A percentile compares a stretch with the other conserved stretches of the same genome.
Conservation (phyloP, 805 yeast species). For the Wilhelminamyces savonicus region DNA sequence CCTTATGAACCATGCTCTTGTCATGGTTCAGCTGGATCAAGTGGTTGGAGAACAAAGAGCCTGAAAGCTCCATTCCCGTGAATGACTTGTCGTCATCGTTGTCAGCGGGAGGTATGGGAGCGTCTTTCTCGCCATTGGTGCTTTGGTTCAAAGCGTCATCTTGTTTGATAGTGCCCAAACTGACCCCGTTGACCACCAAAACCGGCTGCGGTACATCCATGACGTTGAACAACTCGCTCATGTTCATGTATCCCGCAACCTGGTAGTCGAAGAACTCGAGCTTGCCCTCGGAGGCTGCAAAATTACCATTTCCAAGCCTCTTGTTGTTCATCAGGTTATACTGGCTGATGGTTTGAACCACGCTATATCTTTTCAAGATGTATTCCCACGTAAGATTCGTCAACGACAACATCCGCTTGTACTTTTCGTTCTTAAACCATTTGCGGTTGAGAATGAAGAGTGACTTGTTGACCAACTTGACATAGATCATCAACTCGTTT, state of each 20-base stretch:
- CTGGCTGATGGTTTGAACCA: slow-evolving; percentile 21
- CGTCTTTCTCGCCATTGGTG: background rate
- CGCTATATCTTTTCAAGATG: slow-evolving; percentile 29
- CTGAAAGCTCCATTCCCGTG: no score
- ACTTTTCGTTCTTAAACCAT: slow-evolving; percentile 42
- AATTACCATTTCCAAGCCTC: slow-evolving; percentile 1
- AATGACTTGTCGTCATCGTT: slow-evolving; percentile 1
- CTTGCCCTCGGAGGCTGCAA: slow-evolving; percentile 3
- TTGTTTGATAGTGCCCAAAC: slow-evolving; percentile 1
- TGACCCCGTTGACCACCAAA: slow-evolving; percentile 5
- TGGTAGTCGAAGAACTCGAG: slow-evolving; percentile 37
- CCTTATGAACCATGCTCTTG: background rate
- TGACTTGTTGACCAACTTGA: slow-evolving; percentile 35
- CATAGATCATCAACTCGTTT: slow-evolving; percentile 31
- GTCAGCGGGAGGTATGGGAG: slow-evolving; percentile 2
- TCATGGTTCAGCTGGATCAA: slow-evolving; percentile 2
- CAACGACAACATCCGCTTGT: slow-evolving; percentile 38
- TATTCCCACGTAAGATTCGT: slow-evolving; percentile 39
- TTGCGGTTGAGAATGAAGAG: slow-evolving; percentile 36
- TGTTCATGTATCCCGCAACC: slow-evolving; percentile 30
- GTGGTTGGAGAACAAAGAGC: slow-evolving; percentile 1
- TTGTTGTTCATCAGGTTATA: slow-evolving; percentile 15
- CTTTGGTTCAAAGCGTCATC: background rate
- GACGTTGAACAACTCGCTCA: slow-evolving; percentile 34
- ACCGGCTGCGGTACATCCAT: slow-evolving; percentile 42